These are phyloP conservation scores for Tricholoma bakamatsutake DNA, from an alignment of 768 basidiomycete species.

Conservation along the genomic window DNA sequence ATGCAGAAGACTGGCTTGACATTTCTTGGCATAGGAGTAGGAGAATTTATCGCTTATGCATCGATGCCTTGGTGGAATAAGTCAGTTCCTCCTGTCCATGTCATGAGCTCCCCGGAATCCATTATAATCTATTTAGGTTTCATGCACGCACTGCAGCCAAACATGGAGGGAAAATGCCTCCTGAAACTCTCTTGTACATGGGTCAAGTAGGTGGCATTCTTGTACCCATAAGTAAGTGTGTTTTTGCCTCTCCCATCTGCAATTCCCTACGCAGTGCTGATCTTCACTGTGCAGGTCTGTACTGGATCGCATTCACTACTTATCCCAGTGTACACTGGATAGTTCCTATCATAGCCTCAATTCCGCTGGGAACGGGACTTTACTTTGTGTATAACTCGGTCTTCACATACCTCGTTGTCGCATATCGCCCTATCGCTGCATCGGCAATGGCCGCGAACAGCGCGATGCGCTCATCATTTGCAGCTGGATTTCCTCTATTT, in stretches of 20 bases:
- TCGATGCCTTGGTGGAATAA: conserved; percentile 53
- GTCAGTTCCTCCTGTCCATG: conserved; percentile 23
- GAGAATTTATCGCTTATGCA: conserved; percentile 41
- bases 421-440: conserved; percentile 60
- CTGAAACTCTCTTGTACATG: conserved; percentile 60
- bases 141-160: conserved; percentile 19
- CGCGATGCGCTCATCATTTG: conserved; percentile 54
- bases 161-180: conserved; percentile 46
- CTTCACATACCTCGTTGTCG: conserved; percentile 67
- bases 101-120: conserved; percentile 4
- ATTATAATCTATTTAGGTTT: neutral
- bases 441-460: conserved; percentile 66
- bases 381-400: conserved; percentile 68
- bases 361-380: conserved; percentile 58
- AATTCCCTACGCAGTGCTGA: conserved; percentile 29
- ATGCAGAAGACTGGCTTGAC: conserved; percentile 47
- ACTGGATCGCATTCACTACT: conserved; percentile 59
- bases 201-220: conserved; percentile 62
- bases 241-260: conserved; percentile 35
- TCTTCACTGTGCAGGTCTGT: conserved; percentile 35
- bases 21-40: conserved; percentile 58
- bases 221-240: conserved; percentile 54
- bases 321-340: conserved; percentile 53
- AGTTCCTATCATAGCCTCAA: conserved; percentile 54
- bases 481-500: conserved; percentile 56